These are phyloP conservation scores for Pleurotus platypus DNA, from an alignment of 768 basidiomycete species.

Conservation along the genomic window DNA sequence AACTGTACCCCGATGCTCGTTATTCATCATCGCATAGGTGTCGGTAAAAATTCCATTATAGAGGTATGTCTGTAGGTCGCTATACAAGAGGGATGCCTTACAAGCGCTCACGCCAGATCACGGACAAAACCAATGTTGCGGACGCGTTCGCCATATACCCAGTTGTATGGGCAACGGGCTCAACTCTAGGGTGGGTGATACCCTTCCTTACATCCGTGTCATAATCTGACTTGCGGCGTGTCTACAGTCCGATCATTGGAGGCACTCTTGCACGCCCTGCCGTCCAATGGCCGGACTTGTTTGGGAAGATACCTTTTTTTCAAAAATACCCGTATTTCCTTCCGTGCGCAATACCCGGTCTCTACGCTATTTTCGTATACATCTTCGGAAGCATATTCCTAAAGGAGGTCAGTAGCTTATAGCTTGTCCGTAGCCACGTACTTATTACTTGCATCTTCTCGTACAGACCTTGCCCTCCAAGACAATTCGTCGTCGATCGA, in stretches of 20 bases:
- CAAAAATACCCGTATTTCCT: slow-evolving; percentile 46
- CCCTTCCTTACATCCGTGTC: too few species aligned
- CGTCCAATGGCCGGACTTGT: slow-evolving; percentile 43
- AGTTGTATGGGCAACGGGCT: slow-evolving; percentile 5
- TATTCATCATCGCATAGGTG: background rate
- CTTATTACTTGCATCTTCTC: background rate
- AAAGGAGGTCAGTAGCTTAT: slow-evolving; percentile 1
- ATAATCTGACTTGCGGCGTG: background rate
- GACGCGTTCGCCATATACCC: slow-evolving; percentile 5
- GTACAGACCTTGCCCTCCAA: background rate
- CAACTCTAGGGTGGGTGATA: background rate
- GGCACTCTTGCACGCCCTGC: slow-evolving; percentile 45
- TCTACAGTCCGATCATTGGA: slow-evolving; percentile 41
- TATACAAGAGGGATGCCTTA: slow-evolving; percentile 20
- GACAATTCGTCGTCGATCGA: background rate
- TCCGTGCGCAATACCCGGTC: slow-evolving; percentile 48
- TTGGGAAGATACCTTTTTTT: slow-evolving; percentile 40
- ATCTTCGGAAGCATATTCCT: background rate
- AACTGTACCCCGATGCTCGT: background rate
- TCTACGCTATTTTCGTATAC: slow-evolving; percentile 27
- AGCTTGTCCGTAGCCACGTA: too few species aligned
- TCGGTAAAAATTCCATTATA: slow-evolving; percentile 1
- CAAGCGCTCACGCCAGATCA: slow-evolving; percentile 35
- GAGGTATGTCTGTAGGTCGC: background rate
- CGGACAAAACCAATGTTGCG: slow-evolving; percentile 45